Base-by-base conservation (phyloP, 2,329 filamentous ascomycete genomes). In the Pseudopyricularia cyperi region DNA sequence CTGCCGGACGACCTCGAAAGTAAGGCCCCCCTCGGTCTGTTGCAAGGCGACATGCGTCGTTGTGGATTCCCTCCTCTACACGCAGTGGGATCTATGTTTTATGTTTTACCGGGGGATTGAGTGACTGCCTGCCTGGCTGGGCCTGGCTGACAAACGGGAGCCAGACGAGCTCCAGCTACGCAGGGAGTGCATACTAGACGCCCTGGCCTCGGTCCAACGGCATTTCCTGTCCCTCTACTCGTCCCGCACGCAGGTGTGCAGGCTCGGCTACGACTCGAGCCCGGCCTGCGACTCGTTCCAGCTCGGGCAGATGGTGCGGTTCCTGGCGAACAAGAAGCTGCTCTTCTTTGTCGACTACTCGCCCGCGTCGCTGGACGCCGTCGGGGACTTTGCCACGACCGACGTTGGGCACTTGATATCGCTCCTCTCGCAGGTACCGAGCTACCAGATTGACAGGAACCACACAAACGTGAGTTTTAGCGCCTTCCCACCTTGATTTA, bases 231-330 rank as follows among this genome's bases (percentile, higher is more conserved):
- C 64, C 7, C 68, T 85, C 0, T 89, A 89, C 63, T 78, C 79
- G 1, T 85, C 83, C 9, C 78, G 81, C n/a, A 73, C 68, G 32
- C 85, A 89, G 62, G 14, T 51, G 6, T 89, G 86, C 65, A 80
- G 80, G 59, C 73, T 88, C 0, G 85, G 85, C 51, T 89, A 89
- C 64, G 84, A 87, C 60, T 82, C 80, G 2, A 85, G 80, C 55
- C 66, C 76, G 2, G 79, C 84, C 42, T 89, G 86, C 63, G 86
- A 90, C 66, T 82, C 80, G 2, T 90, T 85, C 60, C 86, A 90
- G 65, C 75, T 90, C 1, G 86, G 85, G 22, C 84, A 89, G 66
- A 87, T 87, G 73, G 67, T 88, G 56, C 81, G 80, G 57, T 89
- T 89, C 65, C 76, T 89, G 34, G 68, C 72, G 14, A 73, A 74